Percentiles rank a stretch among this genome's conserved stretches.
These are phyloP conservation scores for Myriangium duriaei DNA, from an alignment of 2,329 filamentous ascomycete species.

Conservation along the genomic window DNA sequence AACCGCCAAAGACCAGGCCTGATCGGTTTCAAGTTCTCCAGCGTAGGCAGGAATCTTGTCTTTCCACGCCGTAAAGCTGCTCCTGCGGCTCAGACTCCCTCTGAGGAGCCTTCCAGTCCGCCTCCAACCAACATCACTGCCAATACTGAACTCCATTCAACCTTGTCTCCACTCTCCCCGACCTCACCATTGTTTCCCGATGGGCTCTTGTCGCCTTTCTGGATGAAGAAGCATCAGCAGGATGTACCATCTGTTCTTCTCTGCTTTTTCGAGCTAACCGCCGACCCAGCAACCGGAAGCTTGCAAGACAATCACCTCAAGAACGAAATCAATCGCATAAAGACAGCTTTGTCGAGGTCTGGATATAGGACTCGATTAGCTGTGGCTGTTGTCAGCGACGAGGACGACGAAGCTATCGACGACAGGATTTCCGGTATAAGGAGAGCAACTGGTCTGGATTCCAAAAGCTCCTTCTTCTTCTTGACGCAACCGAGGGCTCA, in stretches of 20 bases:
- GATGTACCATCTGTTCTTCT: constrained; percentile 69
- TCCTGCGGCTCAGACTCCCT: constrained; percentile 40
- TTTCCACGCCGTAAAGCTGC: constrained; percentile 52
- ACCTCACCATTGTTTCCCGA: constrained; percentile 77
- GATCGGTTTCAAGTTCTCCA: constrained; percentile 54
- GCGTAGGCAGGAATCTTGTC: constrained; percentile 56
- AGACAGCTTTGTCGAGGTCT: constrained; percentile 53
- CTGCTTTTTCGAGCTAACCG: constrained; percentile 66
- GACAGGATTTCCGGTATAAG: constrained; percentile 71
- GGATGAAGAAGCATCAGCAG: constrained; percentile 81
- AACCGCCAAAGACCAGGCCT: constrained; percentile 32
- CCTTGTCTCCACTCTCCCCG: constrained; percentile 79
- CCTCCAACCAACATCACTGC: constrained; percentile 29
- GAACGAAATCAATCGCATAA: constrained; percentile 69
- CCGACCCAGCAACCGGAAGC: constrained; percentile 59
- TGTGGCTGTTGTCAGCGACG: constrained; percentile 65
- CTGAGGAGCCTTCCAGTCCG: constrained; percentile 42
- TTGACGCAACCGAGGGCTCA: constrained; percentile 61
- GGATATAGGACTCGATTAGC: constrained; percentile 68
- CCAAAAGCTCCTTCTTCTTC: constrained; percentile 70
- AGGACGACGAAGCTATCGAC: constrained; percentile 49
- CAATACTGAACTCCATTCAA: constrained; percentile 61
- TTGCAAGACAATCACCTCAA: constrained; percentile 81
- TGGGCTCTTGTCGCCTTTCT: constrained; percentile 67
- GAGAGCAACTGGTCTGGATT: constrained; percentile 64